Conservation (phyloP, 441 rosid genomes). For the Geranium incanum region DNA sequence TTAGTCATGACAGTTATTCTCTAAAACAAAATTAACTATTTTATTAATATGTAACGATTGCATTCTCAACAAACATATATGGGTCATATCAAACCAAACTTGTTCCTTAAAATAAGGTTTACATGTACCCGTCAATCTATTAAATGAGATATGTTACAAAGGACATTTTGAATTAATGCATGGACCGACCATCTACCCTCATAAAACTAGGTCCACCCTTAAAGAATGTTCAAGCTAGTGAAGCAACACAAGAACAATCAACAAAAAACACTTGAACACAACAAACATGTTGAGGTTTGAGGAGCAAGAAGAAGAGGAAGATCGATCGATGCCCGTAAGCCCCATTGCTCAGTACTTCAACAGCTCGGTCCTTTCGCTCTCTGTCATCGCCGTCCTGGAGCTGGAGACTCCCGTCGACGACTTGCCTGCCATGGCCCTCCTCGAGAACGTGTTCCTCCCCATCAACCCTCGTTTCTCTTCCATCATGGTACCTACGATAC, state of each 20-base stretch:
- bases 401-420: slow-evolving; percentile 33
- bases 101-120: no score
- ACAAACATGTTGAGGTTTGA: slow-evolving; percentile 11
- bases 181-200: no score
- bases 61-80: no score
- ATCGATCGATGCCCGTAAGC: slow-evolving; percentile 32
- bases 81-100: no score
- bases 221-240: no score
- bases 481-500: slow-evolving; percentile 31
- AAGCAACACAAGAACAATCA: neutral
- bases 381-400: slow-evolving; percentile 34
- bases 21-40: no score
- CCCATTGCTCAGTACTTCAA: slow-evolving; percentile 42
- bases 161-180: no score
- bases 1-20: no score
- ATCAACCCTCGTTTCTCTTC: slow-evolving; percentile 46
- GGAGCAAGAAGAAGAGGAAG: slow-evolving; percentile 17
- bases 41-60: no score
- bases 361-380: slow-evolving; percentile 33
- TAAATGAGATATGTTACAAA: no score
- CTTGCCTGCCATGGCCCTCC: slow-evolving; percentile 32
- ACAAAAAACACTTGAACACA: neutral
- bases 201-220: no score
- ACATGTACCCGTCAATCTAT: no score
- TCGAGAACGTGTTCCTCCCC: slow-evolving; percentile 37